Evolutionary conservation across 1,284 basidiomycete species (phyloP).

Genomic region (Trichosporon coremiiforme): DNA sequence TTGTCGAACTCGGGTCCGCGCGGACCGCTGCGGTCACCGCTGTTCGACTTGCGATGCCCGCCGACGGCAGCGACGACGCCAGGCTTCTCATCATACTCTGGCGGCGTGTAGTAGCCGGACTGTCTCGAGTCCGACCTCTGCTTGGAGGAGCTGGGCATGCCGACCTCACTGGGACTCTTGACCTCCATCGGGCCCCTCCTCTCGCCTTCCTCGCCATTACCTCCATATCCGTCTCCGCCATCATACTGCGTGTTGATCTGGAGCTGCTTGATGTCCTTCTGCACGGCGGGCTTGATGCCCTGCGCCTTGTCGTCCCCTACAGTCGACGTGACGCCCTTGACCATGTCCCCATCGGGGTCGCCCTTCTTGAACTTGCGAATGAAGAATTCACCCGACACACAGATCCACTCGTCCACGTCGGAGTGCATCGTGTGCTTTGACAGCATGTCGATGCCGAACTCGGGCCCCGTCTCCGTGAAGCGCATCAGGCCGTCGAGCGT

Average conservation of each 20-base stretch:
- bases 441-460: conserved; percentile 60
- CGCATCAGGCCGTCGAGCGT: conserved; percentile 60
- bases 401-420: conserved; percentile 56
- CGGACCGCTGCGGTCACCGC: background rate
- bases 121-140: background rate
- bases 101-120: background rate
- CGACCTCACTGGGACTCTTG: background rate
- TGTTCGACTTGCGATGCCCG: no score
- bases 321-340: background rate
- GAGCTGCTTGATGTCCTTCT: conserved; percentile 24
- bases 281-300: conserved; percentile 8
- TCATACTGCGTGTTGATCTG: conserved; percentile 18
- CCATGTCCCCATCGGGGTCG: conserved; percentile 32
- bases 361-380: conserved; percentile 24
- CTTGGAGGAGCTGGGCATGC: background rate
- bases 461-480: conserved; percentile 62
- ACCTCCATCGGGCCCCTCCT: background rate
- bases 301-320: background rate
- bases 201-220: conserved; percentile 2
- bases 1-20: background rate
- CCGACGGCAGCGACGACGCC: background rate
- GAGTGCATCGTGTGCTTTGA: conserved; percentile 63
- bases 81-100: background rate
- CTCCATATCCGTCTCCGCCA: background rate
- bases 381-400: conserved; percentile 53